A percentile compares a stretch with the other conserved stretches of the same genome.
phyloP scores from a whole-genome alignment of 352 stramenopile genomes.

The Globisporangium recalcitrans region DNA sequence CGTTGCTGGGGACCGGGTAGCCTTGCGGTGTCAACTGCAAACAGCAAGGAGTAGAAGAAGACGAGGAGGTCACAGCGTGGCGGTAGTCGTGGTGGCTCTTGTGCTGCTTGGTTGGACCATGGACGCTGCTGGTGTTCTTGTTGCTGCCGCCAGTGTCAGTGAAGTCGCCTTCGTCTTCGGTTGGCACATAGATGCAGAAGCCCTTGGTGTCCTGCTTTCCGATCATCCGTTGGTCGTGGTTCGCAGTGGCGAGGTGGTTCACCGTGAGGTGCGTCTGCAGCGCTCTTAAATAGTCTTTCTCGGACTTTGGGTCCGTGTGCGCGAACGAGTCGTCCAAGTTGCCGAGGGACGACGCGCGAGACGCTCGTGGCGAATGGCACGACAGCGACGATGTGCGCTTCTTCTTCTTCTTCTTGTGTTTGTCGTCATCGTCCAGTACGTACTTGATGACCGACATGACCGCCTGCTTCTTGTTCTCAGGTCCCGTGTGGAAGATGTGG shows the following conservation, averaged over 20 bases:
- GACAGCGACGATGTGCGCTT: slow-evolving; percentile 8
- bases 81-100: neutral
- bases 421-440: slow-evolving; percentile 30
- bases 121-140: neutral
- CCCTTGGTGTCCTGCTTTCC: neutral
- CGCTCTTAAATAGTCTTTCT: slow-evolving; percentile 10
- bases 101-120: neutral
- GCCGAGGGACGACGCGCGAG: neutral
- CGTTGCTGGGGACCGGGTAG: slow-evolving; percentile 5
- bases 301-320: slow-evolving; percentile 12
- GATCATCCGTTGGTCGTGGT: neutral
- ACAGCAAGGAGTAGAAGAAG: neutral
- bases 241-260: neutral
- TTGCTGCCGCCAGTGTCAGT: neutral
- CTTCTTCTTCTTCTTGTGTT: neutral
- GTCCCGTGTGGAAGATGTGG: slow-evolving; percentile 25
- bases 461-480: slow-evolving; percentile 10
- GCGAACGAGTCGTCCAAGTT: slow-evolving; percentile 13
- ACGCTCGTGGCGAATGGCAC: neutral
- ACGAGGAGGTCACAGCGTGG: neutral
- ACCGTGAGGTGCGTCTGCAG: slow-evolving; percentile 12
- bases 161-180: slow-evolving; percentile 9
- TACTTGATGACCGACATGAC: slow-evolving; percentile 47
- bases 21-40: neutral
- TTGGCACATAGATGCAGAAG: neutral